Percentiles rank a stretch among this genome's conserved stretches.
phyloP scores from a whole-genome alignment of 1,139 yeast genomes.

The Pichia sp. region DNA sequence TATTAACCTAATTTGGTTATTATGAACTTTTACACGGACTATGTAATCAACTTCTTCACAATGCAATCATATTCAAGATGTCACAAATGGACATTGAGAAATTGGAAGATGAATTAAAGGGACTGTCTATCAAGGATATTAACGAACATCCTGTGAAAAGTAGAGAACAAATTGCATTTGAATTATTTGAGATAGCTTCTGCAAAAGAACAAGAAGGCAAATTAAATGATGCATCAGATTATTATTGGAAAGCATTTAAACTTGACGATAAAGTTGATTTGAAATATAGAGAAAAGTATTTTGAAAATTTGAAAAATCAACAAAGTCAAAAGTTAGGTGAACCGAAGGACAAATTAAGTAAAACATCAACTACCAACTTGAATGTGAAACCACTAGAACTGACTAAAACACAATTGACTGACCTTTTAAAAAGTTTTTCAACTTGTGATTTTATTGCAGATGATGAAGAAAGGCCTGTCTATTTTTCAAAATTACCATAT shows the following conservation, averaged over 20 bases:
- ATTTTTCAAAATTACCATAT: slow-evolving; percentile 52
- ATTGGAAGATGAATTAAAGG: slow-evolving; percentile 19
- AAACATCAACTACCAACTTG: slow-evolving; percentile 14
- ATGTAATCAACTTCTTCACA: background rate
- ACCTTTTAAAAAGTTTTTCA: slow-evolving; percentile 30
- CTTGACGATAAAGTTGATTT: slow-evolving; percentile 61
- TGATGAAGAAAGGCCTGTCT: slow-evolving; percentile 41
- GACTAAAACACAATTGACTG: slow-evolving; percentile 35
- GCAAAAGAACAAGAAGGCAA: slow-evolving; percentile 67
- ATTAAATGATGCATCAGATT: slow-evolving; percentile 72
- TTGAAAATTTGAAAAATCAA: slow-evolving; percentile 2
- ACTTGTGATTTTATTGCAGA: slow-evolving; percentile 33
- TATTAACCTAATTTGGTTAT: background rate
- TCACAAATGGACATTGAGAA: slow-evolving; percentile 16
- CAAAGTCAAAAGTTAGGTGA: slow-evolving; percentile 1
- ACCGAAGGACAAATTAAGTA: slow-evolving; percentile 4
- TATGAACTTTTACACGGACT: background rate
- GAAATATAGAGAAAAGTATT: slow-evolving; percentile 44
- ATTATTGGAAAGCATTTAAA: slow-evolving; percentile 66
- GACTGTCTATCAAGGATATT: slow-evolving; percentile 22
- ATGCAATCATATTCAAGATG: background rate
- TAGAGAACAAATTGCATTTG: slow-evolving; percentile 41
- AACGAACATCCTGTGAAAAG: slow-evolving; percentile 25
- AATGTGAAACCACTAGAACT: slow-evolving; percentile 23
- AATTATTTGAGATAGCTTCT: slow-evolving; percentile 62